Percentiles rank a stretch among this genome's conserved stretches.
Conservation (phyloP, 768 basidiomycete species). For the Boletus eberwhitei region DNA sequence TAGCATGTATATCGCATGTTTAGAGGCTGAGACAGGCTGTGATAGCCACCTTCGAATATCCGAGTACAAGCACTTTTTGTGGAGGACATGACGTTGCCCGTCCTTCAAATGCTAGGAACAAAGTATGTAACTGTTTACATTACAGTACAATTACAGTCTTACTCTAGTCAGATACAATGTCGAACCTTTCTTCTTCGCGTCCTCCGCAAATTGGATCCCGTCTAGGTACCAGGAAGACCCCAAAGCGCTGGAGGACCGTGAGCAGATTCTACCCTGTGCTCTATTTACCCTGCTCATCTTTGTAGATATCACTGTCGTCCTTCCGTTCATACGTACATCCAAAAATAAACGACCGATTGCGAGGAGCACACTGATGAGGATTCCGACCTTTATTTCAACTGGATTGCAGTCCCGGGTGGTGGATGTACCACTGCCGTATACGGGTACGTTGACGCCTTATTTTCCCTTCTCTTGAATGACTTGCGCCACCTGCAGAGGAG, state of each 20-base stretch:
- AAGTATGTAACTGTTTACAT: constrained; percentile 23
- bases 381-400: constrained; percentile 13
- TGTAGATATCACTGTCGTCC: constrained; percentile 41
- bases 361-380: constrained; percentile 14
- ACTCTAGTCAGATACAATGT: constrained; percentile 34
- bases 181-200: constrained; percentile 45
- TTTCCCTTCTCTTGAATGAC: background rate
- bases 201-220: constrained; percentile 40
- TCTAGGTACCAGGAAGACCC: constrained; percentile 40
- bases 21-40: background rate
- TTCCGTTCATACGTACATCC: constrained; percentile 41
- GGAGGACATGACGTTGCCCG: constrained; percentile 33
- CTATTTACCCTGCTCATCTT: background rate
- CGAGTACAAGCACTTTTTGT: constrained; percentile 39
- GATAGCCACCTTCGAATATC: constrained; percentile 24
- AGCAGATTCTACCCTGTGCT: constrained; percentile 16
- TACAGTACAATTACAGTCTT: background rate
- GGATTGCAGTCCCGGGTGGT: background rate
- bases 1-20: background rate
- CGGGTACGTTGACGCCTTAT: constrained; percentile 1
- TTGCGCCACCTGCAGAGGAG: constrained; percentile 7
- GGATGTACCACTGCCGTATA: constrained; percentile 7
- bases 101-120: constrained; percentile 40
- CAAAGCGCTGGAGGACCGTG: constrained; percentile 36
- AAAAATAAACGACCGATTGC: constrained; percentile 25